Percentiles rank a stretch among this genome's conserved stretches.
These are phyloP conservation scores for Cladosporium sp. DNA, from an alignment of 2,329 filamentous ascomycete genomes.

Conservation along the genomic window DNA sequence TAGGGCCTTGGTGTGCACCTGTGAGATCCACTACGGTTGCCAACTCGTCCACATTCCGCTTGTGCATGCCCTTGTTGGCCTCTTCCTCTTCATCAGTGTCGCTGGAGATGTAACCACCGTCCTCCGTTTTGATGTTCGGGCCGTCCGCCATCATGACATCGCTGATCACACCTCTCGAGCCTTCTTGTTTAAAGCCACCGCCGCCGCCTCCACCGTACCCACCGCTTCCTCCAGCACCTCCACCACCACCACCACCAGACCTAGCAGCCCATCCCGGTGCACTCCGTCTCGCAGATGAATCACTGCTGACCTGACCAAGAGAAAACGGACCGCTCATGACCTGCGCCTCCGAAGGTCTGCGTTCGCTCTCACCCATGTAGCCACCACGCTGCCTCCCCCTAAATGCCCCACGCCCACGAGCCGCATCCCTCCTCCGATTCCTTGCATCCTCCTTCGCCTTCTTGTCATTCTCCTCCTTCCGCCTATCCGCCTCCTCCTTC, in stretches of 20 bases:
- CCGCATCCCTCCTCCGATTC: conserved; percentile 21
- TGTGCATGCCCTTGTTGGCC: conserved; percentile 33
- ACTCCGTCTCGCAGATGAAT: conserved; percentile 13
- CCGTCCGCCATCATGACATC: conserved; percentile 18
- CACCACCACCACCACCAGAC: conserved; percentile 10
- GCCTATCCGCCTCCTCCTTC: conserved; percentile 34
- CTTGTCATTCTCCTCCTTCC: conserved; percentile 32
- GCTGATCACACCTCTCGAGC: conserved; percentile 12
- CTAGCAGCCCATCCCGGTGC: conserved; percentile 13
- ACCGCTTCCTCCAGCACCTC: conserved; percentile 11
- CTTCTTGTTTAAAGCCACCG: conserved; percentile 30
- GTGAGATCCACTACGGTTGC: conserved; percentile 48
- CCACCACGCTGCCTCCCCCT: conserved; percentile 35
- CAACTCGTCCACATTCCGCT: conserved; percentile 53
- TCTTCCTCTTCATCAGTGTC: conserved; percentile 48
- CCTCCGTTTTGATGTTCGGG: conserved; percentile 22
- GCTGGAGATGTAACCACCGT: conserved; percentile 41
- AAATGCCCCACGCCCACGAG: conserved; percentile 22
- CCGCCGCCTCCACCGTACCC: conserved; percentile 16
- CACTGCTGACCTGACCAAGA: conserved; percentile 23
- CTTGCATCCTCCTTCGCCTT: conserved; percentile 25
- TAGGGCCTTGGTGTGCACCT: conserved; percentile 29
- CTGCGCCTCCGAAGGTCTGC: conserved; percentile 23
- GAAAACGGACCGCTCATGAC: conserved; percentile 37
- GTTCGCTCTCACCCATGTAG: conserved; percentile 33